These are phyloP conservation scores for Termitomyces sp. DNA, from an alignment of 768 basidiomycete genomes.

Conservation along the genomic window DNA sequence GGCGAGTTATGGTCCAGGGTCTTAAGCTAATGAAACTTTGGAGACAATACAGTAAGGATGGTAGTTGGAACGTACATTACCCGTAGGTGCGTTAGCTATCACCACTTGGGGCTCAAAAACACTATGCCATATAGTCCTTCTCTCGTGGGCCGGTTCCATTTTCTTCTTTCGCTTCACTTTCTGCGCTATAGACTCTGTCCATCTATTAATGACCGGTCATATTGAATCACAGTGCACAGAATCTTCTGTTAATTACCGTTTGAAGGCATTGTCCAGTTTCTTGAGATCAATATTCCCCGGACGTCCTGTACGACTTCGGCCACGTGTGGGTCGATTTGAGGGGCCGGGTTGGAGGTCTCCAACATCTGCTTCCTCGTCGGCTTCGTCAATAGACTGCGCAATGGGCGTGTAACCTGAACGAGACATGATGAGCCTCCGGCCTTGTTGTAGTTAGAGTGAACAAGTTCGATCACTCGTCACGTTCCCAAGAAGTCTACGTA, in stretches of 20 bases:
- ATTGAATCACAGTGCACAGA: not conserved
- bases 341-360: constrained; percentile 24
- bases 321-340: constrained; percentile 23
- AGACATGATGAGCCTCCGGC: constrained; percentile 18
- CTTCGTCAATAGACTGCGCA: constrained; percentile 34
- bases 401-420: constrained; percentile 47
- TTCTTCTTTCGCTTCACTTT: constrained; percentile 81
- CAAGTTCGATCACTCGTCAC: constrained; percentile 4
- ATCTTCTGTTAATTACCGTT: constrained; percentile 41
- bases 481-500: not conserved
- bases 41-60: not conserved
- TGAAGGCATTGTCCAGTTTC: constrained; percentile 80
- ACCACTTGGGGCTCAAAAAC: constrained; percentile 66
- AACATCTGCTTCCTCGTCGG: constrained; percentile 35
- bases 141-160: constrained; percentile 55
- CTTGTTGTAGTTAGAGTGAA: not conserved
- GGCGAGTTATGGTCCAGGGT: constrained; percentile 78
- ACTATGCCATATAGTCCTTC: constrained; percentile 73
- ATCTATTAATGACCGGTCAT: constrained; percentile 34
- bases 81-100: constrained; percentile 26
- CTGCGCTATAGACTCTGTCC: constrained; percentile 85
- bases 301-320: constrained; percentile 32
- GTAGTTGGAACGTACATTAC: constrained; percentile 26
- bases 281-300: constrained; percentile 74
- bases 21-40: constrained; percentile 43